Evolutionary conservation across 805 yeast species (phyloP).

Genomic region (Saccharomycopsis malanga): DNA sequence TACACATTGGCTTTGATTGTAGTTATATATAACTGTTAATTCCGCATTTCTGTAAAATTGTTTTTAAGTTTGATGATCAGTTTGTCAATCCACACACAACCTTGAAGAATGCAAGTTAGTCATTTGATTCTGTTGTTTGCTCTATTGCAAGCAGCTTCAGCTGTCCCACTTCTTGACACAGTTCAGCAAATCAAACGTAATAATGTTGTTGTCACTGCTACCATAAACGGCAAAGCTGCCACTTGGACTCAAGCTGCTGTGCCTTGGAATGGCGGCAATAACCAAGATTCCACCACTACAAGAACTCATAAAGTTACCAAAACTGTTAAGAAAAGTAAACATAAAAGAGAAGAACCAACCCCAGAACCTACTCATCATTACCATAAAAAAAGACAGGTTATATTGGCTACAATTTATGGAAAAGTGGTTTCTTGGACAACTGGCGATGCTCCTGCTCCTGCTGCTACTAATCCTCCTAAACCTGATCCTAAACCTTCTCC

Average conservation of each 20-base stretch:
- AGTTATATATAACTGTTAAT: too few species aligned
- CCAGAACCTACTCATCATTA: neutral
- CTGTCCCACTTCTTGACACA: neutral
- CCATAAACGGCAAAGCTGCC: conserved; percentile 5
- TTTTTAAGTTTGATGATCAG: too few species aligned
- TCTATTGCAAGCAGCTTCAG: too few species aligned
- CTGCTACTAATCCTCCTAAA: neutral
- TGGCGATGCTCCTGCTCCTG: conserved; percentile 3
- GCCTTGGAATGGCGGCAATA: neutral
- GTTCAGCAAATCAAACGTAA: neutral
- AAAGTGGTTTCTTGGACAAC: conserved; percentile 10
- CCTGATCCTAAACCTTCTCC: conserved; percentile 1
- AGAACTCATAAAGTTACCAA: neutral
- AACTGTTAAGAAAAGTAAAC: neutral
- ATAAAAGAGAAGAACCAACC: neutral
- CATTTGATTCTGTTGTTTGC: too few species aligned
- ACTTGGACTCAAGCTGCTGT: conserved; percentile 1
- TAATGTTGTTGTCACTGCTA: conserved; percentile 11
- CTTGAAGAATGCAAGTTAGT: too few species aligned
- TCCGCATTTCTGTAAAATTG: too few species aligned
- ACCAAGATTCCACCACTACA: neutral
- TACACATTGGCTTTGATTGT: too few species aligned
- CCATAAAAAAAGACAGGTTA: conserved; percentile 3
- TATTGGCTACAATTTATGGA: conserved; percentile 17
- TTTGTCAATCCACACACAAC: too few species aligned